Base-by-base conservation (phyloP, 2,329 filamentous ascomycete genomes). In the Neonectria faginata region DNA sequence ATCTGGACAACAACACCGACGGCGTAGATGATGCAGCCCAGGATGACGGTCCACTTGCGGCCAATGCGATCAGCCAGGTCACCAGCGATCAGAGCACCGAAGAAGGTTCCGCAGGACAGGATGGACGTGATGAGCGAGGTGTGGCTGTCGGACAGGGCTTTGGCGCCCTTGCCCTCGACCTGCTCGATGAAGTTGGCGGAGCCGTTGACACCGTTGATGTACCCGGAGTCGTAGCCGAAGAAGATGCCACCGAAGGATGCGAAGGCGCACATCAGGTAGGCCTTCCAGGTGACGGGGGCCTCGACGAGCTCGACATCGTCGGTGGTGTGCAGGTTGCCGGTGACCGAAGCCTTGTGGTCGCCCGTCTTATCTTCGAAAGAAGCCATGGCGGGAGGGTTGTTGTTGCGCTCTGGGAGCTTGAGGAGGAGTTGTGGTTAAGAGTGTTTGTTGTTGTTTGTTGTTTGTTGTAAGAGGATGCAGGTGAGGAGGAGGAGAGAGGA, bases 141-240 rank as follows among this genome's bases (percentile, higher is more conserved):
- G 76, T 87, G 74, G 67, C 78, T 77, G 45, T 83, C 78, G 41
- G 67, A 70, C 33, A 88, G 73, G 8, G 64, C 65, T 0, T 65
- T 70, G 31, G 71, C 74, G 51, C 70, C 77, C 29, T 74, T 66
- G 64, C 83, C 81, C 71, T 85, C 81, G 74, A 89, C 85, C 66
- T 81, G 77, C 11, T 79, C 47, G 75, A 85, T 83, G 80, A 90
- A 89, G 77, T 80, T 79, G 12, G 75, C 44, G 69, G 83, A 81
- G 70, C 82, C 86, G 44, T 86, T 80, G 64, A 90, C 87, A 76
- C 88, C 88, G 76, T 88, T 89, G 82, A 92, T 92, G 80, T 91
- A 92, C 71, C 91, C 91, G 45, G 90, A 92, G 74, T 93, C 91
- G 79, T 92, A 94, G 54, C 91, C 91, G 79, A 93, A 92, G 82